A percentile compares a stretch with the other conserved stretches of the same genome.
These are phyloP conservation scores for Alternaria triticina DNA, from an alignment of 2,329 filamentous ascomycete genomes.

Conservation along the genomic window DNA sequence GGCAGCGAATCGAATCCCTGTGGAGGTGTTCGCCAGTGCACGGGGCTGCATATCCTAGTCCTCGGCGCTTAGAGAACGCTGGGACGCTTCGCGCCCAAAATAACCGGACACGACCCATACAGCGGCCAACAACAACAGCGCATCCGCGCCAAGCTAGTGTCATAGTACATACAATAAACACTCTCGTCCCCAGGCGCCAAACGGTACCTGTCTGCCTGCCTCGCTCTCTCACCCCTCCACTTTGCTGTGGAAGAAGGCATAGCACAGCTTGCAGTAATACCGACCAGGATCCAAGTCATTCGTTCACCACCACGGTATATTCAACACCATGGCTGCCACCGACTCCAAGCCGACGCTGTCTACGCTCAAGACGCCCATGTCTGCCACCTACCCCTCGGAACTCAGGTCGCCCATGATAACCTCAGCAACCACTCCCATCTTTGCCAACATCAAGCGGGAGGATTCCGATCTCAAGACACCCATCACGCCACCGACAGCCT, in stretches of 20 bases:
- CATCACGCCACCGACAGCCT: conserved; percentile 87
- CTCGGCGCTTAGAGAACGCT: conserved; percentile 42
- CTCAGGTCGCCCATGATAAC: conserved; percentile 69
- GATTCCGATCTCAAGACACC: conserved; percentile 72
- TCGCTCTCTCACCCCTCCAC: conserved; percentile 34
- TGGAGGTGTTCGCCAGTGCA: conserved; percentile 24
- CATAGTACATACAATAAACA: conserved; percentile 43
- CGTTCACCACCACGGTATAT: conserved; percentile 26
- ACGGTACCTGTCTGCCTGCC: conserved; percentile 33
- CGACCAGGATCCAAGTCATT: conserved; percentile 37
- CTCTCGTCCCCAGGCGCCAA: conserved; percentile 32
- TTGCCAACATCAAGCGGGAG: conserved; percentile 68
- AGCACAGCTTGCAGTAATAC: conserved; percentile 28
- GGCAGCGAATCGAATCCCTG: conserved; percentile 25
- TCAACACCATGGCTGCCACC: conserved; percentile 47
- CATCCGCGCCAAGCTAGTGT: conserved; percentile 35
- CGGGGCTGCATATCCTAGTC: conserved; percentile 22
- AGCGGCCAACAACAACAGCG: conserved; percentile 43
- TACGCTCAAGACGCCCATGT: conserved; percentile 63
- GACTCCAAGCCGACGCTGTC: conserved; percentile 51
- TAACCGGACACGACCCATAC: conserved; percentile 31
- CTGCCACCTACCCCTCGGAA: conserved; percentile 63
- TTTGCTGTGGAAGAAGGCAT: conserved; percentile 36
- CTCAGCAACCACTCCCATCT: conserved; percentile 53
- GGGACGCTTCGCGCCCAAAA: conserved; percentile 35